phyloP scores from a whole-genome alignment of 352 stramenopile genomes.

The Aphanomyces invadans region DNA sequence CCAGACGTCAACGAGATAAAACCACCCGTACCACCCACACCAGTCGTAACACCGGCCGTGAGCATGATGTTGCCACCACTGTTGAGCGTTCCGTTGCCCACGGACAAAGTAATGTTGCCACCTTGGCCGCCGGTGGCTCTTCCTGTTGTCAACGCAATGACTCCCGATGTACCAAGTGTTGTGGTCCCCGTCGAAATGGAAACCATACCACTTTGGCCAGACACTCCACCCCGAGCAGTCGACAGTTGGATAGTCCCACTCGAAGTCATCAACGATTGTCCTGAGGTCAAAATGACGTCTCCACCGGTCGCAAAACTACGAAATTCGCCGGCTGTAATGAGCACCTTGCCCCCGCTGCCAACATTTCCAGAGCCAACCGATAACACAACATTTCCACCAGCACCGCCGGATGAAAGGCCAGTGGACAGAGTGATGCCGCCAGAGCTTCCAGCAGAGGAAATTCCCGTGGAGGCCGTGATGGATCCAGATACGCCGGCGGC shows the following conservation, averaged over 20 bases:
- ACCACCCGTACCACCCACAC: conserved; percentile 9
- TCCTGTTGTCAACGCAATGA: conserved; percentile 31
- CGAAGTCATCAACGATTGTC: conserved; percentile 41
- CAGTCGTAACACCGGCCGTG: not conserved
- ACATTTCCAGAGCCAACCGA: conserved; percentile 38
- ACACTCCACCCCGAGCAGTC: conserved; percentile 50
- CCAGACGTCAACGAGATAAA: conserved; percentile 43
- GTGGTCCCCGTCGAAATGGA: conserved; percentile 38
- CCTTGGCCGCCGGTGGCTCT: conserved; percentile 27
- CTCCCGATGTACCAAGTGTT: conserved; percentile 29
- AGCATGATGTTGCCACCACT: conserved; percentile 5
- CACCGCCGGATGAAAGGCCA: conserved; percentile 42
- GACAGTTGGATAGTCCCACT: conserved; percentile 41
- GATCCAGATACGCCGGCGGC: conserved; percentile 42
- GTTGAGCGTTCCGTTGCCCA: conserved; percentile 26
- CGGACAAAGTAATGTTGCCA: conserved; percentile 30
- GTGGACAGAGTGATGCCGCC: conserved; percentile 61
- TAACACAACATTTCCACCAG: conserved; percentile 49
- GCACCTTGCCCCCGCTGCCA: conserved; percentile 41
- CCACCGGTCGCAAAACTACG: conserved; percentile 37
- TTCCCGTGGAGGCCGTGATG: conserved; percentile 40
- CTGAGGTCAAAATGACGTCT: conserved; percentile 43
- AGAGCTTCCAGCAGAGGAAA: conserved; percentile 41
- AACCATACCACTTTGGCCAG: conserved; percentile 64
- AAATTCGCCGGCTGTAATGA: conserved; percentile 34